Evolutionary conservation across 805 yeast species (phyloP), one percentile per base, ranked within the genome.

Genomic region (Yarrowia divulgata): DNA sequence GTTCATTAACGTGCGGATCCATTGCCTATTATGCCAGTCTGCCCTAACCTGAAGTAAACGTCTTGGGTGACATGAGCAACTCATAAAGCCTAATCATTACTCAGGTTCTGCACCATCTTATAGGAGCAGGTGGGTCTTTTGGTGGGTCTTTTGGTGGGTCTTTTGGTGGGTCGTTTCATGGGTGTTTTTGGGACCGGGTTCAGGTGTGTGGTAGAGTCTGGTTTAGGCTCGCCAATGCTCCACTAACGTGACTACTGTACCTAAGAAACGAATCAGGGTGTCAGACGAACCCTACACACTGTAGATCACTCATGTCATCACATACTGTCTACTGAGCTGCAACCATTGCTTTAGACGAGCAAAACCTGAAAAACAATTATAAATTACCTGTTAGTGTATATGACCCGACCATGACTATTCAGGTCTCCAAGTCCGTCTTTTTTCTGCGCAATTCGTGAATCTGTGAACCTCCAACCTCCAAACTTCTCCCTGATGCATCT

Each of bases 41-140:
- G 37, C 58, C 58, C 58, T 52, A 18, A 52, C 58, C 58, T n/a
- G 10, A 50, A 35, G 7, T 18, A 13, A 29, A 52, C 57, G 57
- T 6, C 40, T 50, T 34, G 6, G 55, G 57, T 7, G 23, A 50
- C 29, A 23, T 18, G 40, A n/a, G 57, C 40, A 50, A 34, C 40
- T 52, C 10, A 3, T 1, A n/a, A 52, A 52, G n/a, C n/a, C 10
- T 35, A 52, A 52, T 52, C 8, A 18, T 52, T 52, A 52, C 58
- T 52, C 58, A 52, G 58, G 58, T 52, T 34, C 39, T n/a, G 57
- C 39, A 32, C n/a, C 57, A n/a, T 34, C 8, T 4, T n/a, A 13
- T n/a, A 23, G 34, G 12, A 10, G 23, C 46, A 43, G 29, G 46
- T 43, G 46, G 23, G 12, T 43, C 0, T 43, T 43, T 43, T 43